Base-by-base conservation (phyloP, 75 land plant genomes). In the Sequoiadendron giganteum region DNA sequence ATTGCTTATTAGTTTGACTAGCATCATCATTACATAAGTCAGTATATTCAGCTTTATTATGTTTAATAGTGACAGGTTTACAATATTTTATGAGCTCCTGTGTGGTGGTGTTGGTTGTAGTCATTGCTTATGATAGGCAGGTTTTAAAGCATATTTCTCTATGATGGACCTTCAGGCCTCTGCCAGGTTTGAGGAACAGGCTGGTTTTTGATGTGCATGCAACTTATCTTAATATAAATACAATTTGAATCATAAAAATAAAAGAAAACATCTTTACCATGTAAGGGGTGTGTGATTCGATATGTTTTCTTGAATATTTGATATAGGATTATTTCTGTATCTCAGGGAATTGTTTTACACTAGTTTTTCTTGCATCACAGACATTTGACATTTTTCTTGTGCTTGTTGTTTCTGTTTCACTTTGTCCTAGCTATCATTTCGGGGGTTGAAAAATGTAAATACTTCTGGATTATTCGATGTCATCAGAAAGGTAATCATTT, bases 361-460 rank as follows among this genome's bases (percentile, higher is more conserved):
- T 34, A 34, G 11, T 32, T 73, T 73, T 73, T 73, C 36, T 73
- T 73, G 77, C n/a, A 43, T 28, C 15, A 28, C 13, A 45, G 49
- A 82, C 3, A 47, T 39, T n/a, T 82, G 30, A 82, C 52, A n/a
- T 47, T 45, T 45, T 47, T 14, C 30, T 42, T 28, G 25, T 79
- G 2, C 21, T 42, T 52, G 47, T 16, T 39, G 25, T 15, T 79
- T 79, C 43, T 7, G 8, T 40, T 79, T 25, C 61, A 38, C 30
- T 18, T 87, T 75, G 56, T 56, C 18, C 38, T 83, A 91, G 92
- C 43, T 91, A 38, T 89, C 92, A 42, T 91, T 89, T 65, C 7
- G 28, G 32, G 28, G 32, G 14, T 55, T 68, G 9, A 78, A 49
- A 6, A 5, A 39, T 84, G 36, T 4, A 56, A 84, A 84, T 0